Evolutionary conservation across 2,329 filamentous ascomycete genomes (phyloP), one percentile per base, ranked within the genome.

Genomic region (Septoria linicola): DNA sequence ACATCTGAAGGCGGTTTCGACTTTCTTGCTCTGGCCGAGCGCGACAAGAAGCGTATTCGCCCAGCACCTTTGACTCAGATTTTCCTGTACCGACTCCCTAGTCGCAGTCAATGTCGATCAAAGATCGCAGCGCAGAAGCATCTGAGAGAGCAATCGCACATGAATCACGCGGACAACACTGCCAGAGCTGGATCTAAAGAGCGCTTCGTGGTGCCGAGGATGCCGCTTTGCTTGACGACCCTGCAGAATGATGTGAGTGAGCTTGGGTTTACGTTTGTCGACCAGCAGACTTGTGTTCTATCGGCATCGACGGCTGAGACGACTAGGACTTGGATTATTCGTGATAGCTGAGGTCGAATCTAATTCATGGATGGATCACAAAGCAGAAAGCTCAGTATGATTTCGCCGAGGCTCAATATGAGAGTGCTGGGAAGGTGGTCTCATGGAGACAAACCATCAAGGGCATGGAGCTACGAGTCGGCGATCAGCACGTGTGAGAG

Each of bases 81-180:
- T 4, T 68, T 67, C 49, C 41, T 65, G 8, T 68, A 66, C 49
- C 57, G 65, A 13, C 14, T 68, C 31, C 66, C 66, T 4, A 53
- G 36, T 3, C 20, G 47, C 27, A 41, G 57, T 45, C 36, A 60
- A 34, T 32, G 63, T 37, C 52, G 42, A n/a, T 36, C 45, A 8
- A 57, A 39, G 17, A 53, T 60, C n/a, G 10, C 10, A 7, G 19
- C 21, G 17, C 41, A 44, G 14, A 34, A 32, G 41, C 41, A 21
- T 11, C 7, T 30, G n/a, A 32, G 30, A 16, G 49, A 45, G 16
- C 41, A 51, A n/a, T n/a, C n/a, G 10, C 49, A 46, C 21, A 23
- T 41, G 27, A 36, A n/a, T n/a, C n/a, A n/a, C n/a, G n/a, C 36
- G 21, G 40, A 46, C 23, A 10, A 27, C 23, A 27, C 23, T 5